A percentile compares a stretch with the other conserved stretches of the same genome.
These are phyloP conservation scores for Hypholoma sublateritium DNA, from an alignment of 768 basidiomycete genomes.

Conservation along the genomic window DNA sequence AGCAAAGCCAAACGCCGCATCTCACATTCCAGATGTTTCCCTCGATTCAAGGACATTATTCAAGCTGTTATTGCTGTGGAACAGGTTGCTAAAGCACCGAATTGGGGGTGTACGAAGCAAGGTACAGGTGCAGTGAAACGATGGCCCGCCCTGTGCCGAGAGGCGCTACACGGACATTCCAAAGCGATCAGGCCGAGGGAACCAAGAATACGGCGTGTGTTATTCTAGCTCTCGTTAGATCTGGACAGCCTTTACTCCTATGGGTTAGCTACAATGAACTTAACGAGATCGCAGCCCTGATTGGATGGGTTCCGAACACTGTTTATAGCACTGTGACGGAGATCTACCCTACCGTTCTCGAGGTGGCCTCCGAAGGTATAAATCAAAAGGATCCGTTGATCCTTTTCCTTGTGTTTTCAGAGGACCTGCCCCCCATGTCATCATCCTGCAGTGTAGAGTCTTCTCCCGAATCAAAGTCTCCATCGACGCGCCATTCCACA, in stretches of 20 bases:
- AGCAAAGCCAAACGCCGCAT: conserved; percentile 36
- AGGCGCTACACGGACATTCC: conserved; percentile 25
- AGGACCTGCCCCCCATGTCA: conserved; percentile 19
- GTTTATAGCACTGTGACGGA: conserved; percentile 28
- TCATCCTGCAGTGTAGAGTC: conserved; percentile 18
- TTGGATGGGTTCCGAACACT: conserved; percentile 35
- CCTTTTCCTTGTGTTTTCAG: conserved; percentile 19
- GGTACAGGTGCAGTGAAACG: conserved; percentile 15
- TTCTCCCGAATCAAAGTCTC: conserved; percentile 15
- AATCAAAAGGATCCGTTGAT: conserved; percentile 24
- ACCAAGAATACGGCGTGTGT: conserved; percentile 23
- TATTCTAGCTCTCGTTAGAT: conserved; percentile 24
- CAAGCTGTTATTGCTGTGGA: conserved; percentile 21
- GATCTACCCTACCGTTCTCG: conserved; percentile 22
- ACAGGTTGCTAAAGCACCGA: conserved; percentile 2
- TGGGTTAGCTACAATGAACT: conserved; percentile 28
- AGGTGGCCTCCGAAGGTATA: conserved; percentile 27
- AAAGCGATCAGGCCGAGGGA: conserved; percentile 27
- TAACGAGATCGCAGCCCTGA: conserved; percentile 29
- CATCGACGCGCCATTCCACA: conserved; percentile 18
- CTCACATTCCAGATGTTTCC: conserved; percentile 12
- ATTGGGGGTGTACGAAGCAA: conserved; percentile 1
- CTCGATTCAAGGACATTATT: conserved; percentile 19
- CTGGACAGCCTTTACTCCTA: conserved; percentile 35
- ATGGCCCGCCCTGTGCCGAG: conserved; percentile 12